These are phyloP conservation scores for Toxoplasma gondii DNA, from an alignment of 169 alveolate species.

Conservation along the genomic window DNA sequence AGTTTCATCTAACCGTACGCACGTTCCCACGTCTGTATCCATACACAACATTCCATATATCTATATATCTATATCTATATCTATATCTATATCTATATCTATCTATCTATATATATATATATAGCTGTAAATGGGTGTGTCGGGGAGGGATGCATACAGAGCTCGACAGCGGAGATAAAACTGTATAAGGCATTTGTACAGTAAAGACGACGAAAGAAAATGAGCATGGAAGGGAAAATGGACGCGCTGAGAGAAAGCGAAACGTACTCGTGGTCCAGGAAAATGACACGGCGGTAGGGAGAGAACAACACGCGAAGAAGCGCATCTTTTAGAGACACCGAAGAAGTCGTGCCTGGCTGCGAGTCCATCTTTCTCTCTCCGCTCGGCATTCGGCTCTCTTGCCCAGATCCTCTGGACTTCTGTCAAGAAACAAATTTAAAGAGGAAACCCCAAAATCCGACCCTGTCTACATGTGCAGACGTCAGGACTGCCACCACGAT, in stretches of 20 bases:
- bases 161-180: too few relatives aligned
- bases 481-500: too few relatives aligned
- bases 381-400: background rate
- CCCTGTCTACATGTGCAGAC: too few relatives aligned
- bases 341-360: background rate
- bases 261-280: background rate
- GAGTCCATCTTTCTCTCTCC: background rate
- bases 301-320: conserved; percentile 20
- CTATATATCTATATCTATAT: background rate
- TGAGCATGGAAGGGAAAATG: too few relatives aligned
- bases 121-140: background rate
- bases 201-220: too few relatives aligned
- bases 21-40: too few relatives aligned
- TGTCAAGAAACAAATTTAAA: background rate
- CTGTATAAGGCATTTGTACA: too few relatives aligned
- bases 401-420: background rate
- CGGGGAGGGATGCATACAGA: too few relatives aligned
- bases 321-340: background rate
- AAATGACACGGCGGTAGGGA: conserved; percentile 4
- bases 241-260: too few relatives aligned
- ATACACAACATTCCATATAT: too few relatives aligned
- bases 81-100: background rate
- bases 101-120: background rate
- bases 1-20: too few relatives aligned
- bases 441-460: too few relatives aligned